A percentile compares a stretch with the other conserved stretches of the same genome.
Evolutionary conservation across 345 rosid species (phyloP).

Genomic region (Murraya koenigii): DNA sequence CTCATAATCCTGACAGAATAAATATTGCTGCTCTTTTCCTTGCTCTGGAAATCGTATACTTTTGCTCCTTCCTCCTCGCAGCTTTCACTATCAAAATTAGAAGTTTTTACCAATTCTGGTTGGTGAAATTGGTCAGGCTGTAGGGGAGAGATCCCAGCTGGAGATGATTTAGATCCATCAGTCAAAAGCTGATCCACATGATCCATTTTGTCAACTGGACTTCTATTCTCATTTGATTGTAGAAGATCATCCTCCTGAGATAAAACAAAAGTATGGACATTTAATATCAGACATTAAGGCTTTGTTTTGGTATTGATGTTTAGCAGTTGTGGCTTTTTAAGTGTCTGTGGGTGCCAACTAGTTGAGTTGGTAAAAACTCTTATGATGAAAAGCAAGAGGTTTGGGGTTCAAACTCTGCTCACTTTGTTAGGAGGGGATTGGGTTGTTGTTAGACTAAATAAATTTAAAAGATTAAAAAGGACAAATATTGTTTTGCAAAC

Average conservation of each 20-base stretch:
- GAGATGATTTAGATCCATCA: background rate
- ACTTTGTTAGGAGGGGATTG: no score
- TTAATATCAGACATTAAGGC: background rate
- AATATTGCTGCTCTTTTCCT: slow-evolving; percentile 28
- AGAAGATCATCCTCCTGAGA: slow-evolving; percentile 15
- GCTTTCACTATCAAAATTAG: slow-evolving; percentile 22
- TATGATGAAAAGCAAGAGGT: no score
- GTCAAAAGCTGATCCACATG: slow-evolving; percentile 2
- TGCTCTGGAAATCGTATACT: slow-evolving; percentile 22
- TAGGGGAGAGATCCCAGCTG: background rate
- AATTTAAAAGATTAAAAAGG: no score
- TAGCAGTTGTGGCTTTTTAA: background rate
- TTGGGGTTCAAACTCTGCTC: no score
- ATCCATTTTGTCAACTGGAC: slow-evolving; percentile 1
- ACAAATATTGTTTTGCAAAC: no score
- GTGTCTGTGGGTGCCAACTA: no score
- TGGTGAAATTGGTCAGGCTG: slow-evolving; percentile 26
- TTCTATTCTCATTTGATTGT: background rate
- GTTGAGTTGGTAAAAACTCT: no score
- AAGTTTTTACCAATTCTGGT: slow-evolving; percentile 29
- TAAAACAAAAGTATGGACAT: slow-evolving; percentile 1
- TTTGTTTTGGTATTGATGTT: background rate
- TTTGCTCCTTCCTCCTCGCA: slow-evolving; percentile 28
- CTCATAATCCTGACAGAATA: slow-evolving; percentile 30
- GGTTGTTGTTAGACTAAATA: no score